phyloP scores from a whole-genome alignment of 345 rosid species.

The Arabidopsis suecica region DNA sequence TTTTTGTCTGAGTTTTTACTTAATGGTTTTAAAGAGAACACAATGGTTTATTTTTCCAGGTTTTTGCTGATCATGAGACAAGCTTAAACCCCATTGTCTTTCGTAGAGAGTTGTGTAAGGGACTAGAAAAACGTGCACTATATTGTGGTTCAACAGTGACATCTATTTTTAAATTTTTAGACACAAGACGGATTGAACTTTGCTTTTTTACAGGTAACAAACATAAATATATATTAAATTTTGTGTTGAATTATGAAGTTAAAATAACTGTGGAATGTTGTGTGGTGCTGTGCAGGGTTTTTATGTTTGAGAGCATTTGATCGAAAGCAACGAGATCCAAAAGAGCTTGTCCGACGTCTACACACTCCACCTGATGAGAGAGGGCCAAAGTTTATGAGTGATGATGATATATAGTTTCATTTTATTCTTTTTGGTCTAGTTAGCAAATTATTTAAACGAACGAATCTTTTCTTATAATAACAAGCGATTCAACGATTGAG shows the following conservation, averaged over 20 bases:
- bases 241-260: not conserved
- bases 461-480: too few species aligned
- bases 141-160: conserved; percentile 57
- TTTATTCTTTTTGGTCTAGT: not conserved
- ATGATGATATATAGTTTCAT: not conserved
- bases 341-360: conserved; percentile 47
- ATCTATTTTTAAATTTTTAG: conserved; percentile 46
- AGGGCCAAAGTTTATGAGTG: conserved; percentile 27
- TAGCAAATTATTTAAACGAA: not conserved
- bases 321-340: conserved; percentile 37
- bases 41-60: conserved; percentile 43
- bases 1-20: not conserved
- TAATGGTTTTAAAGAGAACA: not conserved
- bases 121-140: conserved; percentile 45
- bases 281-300: conserved; percentile 48
- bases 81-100: conserved; percentile 51
- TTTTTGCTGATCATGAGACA: conserved; percentile 73
- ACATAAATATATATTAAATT: not conserved
- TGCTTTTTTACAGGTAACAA: conserved; percentile 56
- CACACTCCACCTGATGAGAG: conserved; percentile 43
- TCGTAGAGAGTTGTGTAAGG: conserved; percentile 46
- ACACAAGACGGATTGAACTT: conserved; percentile 23
- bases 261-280: not conserved
- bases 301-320: conserved; percentile 67
- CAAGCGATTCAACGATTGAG: too few species aligned